Evolutionary conservation across 2,329 filamentous ascomycete genomes (phyloP).

Genomic region (Aspergillus pseudotamarii): DNA sequence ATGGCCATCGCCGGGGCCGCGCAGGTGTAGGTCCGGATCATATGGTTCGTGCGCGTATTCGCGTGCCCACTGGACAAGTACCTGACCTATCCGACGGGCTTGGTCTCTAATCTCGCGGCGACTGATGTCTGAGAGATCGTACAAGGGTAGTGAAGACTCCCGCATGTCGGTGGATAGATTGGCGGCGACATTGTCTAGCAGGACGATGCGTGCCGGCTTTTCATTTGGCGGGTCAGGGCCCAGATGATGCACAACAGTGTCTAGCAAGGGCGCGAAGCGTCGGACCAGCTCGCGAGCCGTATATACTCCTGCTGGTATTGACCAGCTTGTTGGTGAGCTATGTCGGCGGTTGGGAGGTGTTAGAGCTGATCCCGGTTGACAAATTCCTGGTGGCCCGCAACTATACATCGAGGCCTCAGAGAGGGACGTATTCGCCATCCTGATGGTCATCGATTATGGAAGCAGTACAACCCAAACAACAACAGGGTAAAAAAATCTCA

Average conservation of each 20-base stretch:
- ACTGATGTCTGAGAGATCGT: constrained; percentile 12
- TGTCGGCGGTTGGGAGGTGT: background rate
- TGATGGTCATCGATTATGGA: background rate
- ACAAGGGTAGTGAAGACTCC: constrained; percentile 20
- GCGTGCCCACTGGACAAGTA: constrained; percentile 20
- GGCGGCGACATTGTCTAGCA: constrained; percentile 23
- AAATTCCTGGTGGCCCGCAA: background rate
- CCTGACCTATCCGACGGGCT: constrained; percentile 17
- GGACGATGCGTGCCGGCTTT: constrained; percentile 11
- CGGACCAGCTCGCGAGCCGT: constrained; percentile 25
- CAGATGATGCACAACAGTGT: constrained; percentile 20
- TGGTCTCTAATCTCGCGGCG: constrained; percentile 21
- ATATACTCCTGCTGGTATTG: constrained; percentile 2
- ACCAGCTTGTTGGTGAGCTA: background rate
- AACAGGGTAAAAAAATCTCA: background rate
- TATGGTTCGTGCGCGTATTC: constrained; percentile 2
- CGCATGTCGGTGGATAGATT: constrained; percentile 23
- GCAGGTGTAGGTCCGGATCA: constrained; percentile 17
- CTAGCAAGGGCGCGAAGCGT: constrained; percentile 23
- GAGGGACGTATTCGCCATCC: background rate
- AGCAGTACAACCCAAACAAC: background rate
- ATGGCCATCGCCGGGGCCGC: constrained; percentile 25
- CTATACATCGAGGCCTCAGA: background rate
- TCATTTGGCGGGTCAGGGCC: constrained; percentile 10
- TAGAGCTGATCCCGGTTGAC: background rate